Base-by-base conservation (phyloP, 2,329 filamentous ascomycete species). In the Ophiocordyceps australis region DNA sequence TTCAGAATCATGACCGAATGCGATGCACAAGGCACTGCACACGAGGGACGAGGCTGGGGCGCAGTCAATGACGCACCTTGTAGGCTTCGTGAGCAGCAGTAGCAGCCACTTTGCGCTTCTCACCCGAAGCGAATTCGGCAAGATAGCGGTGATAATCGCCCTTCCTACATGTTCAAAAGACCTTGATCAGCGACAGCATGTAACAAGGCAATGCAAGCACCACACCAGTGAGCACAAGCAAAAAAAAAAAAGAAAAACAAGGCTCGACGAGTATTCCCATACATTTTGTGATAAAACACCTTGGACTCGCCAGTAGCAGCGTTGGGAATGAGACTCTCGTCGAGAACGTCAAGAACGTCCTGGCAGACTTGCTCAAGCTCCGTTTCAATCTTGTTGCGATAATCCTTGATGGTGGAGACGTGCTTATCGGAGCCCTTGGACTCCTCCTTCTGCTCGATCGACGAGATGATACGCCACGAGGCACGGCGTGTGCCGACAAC, bases 261-360 rank as follows among this genome's bases (percentile, higher is more conserved):
- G n/a, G n/a, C n/a, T n/a, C n/a, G n/a, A n/a, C n/a, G n/a, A n/a
- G n/a, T n/a, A n/a, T n/a, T n/a, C n/a, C n/a, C 80, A 45, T 64
- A 94, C 86, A 95, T 95, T 75, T 95, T 95, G 77, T 94, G 85
- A 68, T 95, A 95, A 62, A 95, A 95, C 54, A 95, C 86, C 75
- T 94, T 95, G 56, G 83, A 93, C 70, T 95, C 86, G 63, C 86
- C 86, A 40, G 81, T 78, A 60, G 89, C 78, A 51, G 86, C 86
- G 60, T 89, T 86, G 57, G 85, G 85, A 52, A 95, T 95, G 49
- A 95, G 68, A 52, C 74, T 75, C 49, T 93, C 67, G 55, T 94
- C 85, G 39, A 95, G 69, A 43, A 95, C 86, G 46, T 93, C 77
- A 42, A 95, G 77, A 42, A 94, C 82, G 64, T 95, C 86, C 64